Evolutionary conservation across 345 rosid genomes (phyloP), one percentile per base, ranked within the genome.

Genomic region (Brassica juncea): DNA sequence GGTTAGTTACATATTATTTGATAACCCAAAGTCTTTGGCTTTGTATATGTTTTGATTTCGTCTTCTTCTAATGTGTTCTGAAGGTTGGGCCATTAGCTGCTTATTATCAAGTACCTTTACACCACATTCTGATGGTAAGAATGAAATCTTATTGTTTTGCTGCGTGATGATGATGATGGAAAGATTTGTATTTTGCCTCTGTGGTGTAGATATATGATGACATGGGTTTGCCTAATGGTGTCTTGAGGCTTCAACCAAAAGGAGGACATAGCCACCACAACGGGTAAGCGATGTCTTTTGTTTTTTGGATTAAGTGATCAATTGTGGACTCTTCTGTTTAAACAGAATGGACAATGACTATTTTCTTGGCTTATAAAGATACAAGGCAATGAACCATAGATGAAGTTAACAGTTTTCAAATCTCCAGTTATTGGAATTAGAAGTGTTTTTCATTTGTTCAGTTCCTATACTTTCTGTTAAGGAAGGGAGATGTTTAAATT

Each of bases 51-150:
- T 60, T 30, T 69, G 37, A 14, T 70, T 77, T 54, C 25, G 59
- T 54, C 25, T 54, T 54, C 10, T 54, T 54, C 59, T 54, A 19
- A 55, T 21, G 61, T 55, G 27, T 19, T 79, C 37, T 47, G 15
- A 73, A 94, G 98, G 94, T 91, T 85, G 98, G 97, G 30, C 91
- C 96, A 1, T 91, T 94, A 79, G 98, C 98, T 7, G 98, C 94
- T 8, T 75, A 90, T 80, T 92, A 94, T 85, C 91, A 88, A 88
- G 89, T 94, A 66, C 97, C 98, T 27, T 71, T 94, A 74, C 97
- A 87, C 5, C 96, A 91, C 75, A 89, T 92, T 82, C 64, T 94
- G 80, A 57, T 90, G 94, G 96, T 94, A 81, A 35, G 81, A 60
- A 19, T 15, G 25, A 32, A 37, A 9, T 57, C 31, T 59, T 25